Base-by-base conservation (phyloP, 352 stramenopile genomes). In the Globisporangium rhizosaccharum region DNA sequence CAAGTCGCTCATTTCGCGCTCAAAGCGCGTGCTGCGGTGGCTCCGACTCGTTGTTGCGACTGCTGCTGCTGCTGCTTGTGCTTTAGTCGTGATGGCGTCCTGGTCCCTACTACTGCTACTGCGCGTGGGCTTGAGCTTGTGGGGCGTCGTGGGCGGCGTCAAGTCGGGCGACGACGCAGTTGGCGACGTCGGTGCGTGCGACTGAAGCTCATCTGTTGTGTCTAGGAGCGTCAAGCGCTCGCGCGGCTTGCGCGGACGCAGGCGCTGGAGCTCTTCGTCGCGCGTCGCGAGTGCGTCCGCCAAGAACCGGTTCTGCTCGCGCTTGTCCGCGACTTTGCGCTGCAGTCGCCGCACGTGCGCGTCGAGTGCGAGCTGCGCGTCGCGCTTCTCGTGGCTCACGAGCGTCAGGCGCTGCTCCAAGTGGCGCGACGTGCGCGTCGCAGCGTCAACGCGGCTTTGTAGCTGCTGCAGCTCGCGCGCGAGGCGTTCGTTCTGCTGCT, bases 241-340 rank as follows among this genome's bases (percentile, higher is more conserved):
- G 52, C 71, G 59, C 59, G 75, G 73, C 49, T 53, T 50, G 20
- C 26, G 33, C 25, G 67, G 56, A 46, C 59, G 48, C 48, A 57
- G 51, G 25, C 64, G 63, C 53, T 76, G 74, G 20, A 46, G 37
- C 33, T 28, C 39, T 4, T 67, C 54, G 33, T 72, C 56, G 42
- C 61, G 51, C 45, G 67, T 54, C 55, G 83, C 70, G 9, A 90
- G 53, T 2, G 77, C 76, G 17, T 87, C 69, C 1, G 76, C 75
- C 33, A 90, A 56, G 20, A 77, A 73, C 57, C 70, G 75, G 59
- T 82, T 85, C 72, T 89, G 71, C 18, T 82, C 68, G 6, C 71
- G 52, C 51, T 84, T 87, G 18, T 85, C 77, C n/a, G 82, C 61
- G 0, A 86, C 25, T 23, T 75, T 82, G 42, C 64, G 69, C 57